Evolutionary conservation across 2,329 filamentous ascomycete species (phyloP).

Genomic region (Aplosporella prunicola): DNA sequence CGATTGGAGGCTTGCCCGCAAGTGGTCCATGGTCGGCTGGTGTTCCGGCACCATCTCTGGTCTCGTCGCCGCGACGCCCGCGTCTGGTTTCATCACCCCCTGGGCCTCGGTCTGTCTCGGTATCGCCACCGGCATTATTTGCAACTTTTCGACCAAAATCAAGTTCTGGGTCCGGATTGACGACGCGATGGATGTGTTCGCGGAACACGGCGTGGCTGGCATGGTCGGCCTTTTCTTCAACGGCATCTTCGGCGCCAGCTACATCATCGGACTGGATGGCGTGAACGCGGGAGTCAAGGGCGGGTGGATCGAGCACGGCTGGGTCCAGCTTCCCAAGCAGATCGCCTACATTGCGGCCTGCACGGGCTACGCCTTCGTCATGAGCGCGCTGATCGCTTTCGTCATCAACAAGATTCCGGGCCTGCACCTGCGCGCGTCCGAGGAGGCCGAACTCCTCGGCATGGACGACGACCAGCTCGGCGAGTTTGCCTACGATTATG

Average conservation of each 20-base stretch:
- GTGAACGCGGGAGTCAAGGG: constrained; percentile 58
- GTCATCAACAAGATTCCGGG: constrained; percentile 66
- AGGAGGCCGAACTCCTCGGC: constrained; percentile 74
- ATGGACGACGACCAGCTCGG: constrained; percentile 88
- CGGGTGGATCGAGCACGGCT: constrained; percentile 70
- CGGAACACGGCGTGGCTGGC: constrained; percentile 77
- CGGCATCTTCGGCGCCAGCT: constrained; percentile 64
- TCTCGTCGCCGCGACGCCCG: constrained; percentile 78
- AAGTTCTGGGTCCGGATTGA: constrained; percentile 72
- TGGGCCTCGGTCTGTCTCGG: constrained; percentile 55
- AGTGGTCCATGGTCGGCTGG: constrained; percentile 93
- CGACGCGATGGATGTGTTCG: constrained; percentile 84
- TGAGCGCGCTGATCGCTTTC: constrained; percentile 66
- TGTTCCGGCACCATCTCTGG: constrained; percentile 83
- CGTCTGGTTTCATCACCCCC: constrained; percentile 66
- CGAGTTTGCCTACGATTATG: constrained; percentile 85
- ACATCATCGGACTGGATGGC: constrained; percentile 67
- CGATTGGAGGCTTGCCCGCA: constrained; percentile 86
- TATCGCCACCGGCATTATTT: constrained; percentile 54
- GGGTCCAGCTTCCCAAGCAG: constrained; percentile 66
- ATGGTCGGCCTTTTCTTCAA: constrained; percentile 73
- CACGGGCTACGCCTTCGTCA: constrained; percentile 59
- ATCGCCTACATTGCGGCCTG: constrained; percentile 63
- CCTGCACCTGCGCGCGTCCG: constrained; percentile 67
- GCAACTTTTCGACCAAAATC: constrained; percentile 81